Conservation (phyloP, 371 early-diverging fungal species). For the Rhizopus arrhizus region DNA sequence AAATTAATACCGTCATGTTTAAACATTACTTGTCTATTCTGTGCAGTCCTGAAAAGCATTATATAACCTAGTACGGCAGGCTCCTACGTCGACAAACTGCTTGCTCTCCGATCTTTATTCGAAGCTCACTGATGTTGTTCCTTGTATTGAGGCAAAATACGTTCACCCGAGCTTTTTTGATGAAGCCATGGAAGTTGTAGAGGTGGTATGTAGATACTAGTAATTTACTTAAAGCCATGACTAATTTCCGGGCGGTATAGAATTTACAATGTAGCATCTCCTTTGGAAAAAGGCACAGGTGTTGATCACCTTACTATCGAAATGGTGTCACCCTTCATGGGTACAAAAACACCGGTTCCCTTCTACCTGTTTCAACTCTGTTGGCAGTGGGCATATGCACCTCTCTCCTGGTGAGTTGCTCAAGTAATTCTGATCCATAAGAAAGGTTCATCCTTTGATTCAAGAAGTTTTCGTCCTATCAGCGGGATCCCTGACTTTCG, state of each 20-base stretch:
- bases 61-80: not conserved
- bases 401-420: conserved; percentile 27
- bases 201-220: not conserved
- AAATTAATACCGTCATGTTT: too few species aligned
- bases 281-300: too few species aligned
- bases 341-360: too few species aligned
- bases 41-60: not conserved
- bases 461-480: too few species aligned
- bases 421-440: conserved; percentile 19
- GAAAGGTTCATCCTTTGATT: too few species aligned
- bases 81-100: not conserved
- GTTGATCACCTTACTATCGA: too few species aligned
- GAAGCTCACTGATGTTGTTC: not conserved
- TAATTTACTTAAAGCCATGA: not conserved
- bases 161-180: not conserved
- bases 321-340: too few species aligned
- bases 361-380: too few species aligned
- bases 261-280: too few species aligned
- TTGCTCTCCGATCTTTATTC: not conserved
- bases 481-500: too few species aligned
- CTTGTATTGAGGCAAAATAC: not conserved
- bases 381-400: conserved; percentile 21
- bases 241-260: too few species aligned
- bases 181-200: not conserved
- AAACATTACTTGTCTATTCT: not conserved